Evolutionary conservation across 352 stramenopile species (phyloP).

Genomic region (Pythium angustatum): DNA sequence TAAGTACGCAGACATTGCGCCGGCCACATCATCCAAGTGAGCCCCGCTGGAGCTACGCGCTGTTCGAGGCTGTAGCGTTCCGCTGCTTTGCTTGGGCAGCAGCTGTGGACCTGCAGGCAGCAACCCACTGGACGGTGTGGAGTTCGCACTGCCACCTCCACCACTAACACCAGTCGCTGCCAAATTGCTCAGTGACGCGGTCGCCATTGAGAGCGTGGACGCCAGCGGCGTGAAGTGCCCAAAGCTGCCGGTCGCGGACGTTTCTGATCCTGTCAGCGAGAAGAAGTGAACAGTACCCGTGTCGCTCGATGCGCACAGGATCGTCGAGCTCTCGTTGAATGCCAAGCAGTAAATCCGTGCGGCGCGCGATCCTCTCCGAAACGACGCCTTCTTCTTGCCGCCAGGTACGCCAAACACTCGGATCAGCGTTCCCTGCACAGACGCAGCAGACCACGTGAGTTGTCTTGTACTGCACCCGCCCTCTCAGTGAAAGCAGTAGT

Average conservation of each 20-base stretch:
- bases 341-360: slow-evolving; percentile 95
- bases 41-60: slow-evolving; percentile 40
- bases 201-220: slow-evolving; percentile 71
- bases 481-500: background rate
- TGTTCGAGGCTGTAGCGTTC: background rate
- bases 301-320: slow-evolving; percentile 95
- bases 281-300: slow-evolving; percentile 98
- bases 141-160: background rate
- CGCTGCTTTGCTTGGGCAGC: slow-evolving; percentile 11
- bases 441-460: slow-evolving; percentile 26
- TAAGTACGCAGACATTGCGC: slow-evolving; percentile 70
- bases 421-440: slow-evolving; percentile 93
- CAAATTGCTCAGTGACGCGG: slow-evolving; percentile 27
- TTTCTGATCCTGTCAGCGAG: slow-evolving; percentile 74
- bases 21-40: slow-evolving; percentile 71
- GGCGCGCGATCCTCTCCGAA: slow-evolving; percentile 95
- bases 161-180: background rate
- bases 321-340: slow-evolving; percentile 94
- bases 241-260: slow-evolving; percentile 77
- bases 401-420: slow-evolving; percentile 95
- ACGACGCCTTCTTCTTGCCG: slow-evolving; percentile 90
- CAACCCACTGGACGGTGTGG: slow-evolving; percentile 3
- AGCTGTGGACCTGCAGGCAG: slow-evolving; percentile 13
- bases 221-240: slow-evolving; percentile 74
- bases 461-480: background rate